Evolutionary conservation across 1,284 basidiomycete species (phyloP).

Genomic region (Tylopilus orsonianus): DNA sequence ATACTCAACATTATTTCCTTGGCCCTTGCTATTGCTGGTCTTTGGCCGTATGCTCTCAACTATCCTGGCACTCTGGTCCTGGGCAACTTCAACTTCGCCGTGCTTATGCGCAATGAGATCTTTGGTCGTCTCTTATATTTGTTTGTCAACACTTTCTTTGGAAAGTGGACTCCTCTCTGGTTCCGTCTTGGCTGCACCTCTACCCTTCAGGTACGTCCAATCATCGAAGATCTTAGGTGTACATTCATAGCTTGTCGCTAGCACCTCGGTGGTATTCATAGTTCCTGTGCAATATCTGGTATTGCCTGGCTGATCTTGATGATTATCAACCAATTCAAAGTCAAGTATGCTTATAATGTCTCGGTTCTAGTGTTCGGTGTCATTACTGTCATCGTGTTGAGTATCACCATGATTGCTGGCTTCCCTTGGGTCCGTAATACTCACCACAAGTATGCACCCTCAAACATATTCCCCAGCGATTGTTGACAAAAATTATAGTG

Average conservation of each 20-base stretch:
- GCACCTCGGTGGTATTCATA: constrained; percentile 77
- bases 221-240: background rate
- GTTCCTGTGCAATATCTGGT: constrained; percentile 70
- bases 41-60: constrained; percentile 59
- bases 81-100: constrained; percentile 52
- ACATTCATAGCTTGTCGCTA: constrained; percentile 31
- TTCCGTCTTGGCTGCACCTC: constrained; percentile 65
- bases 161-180: constrained; percentile 75
- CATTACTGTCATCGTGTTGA: constrained; percentile 52
- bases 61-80: constrained; percentile 63
- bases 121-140: constrained; percentile 54
- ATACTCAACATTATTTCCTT: constrained; percentile 60
- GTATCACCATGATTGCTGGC: constrained; percentile 55
- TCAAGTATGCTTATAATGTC: constrained; percentile 47
- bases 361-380: constrained; percentile 59
- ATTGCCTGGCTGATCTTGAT: constrained; percentile 64
- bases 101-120: constrained; percentile 58
- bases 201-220: constrained; percentile 52
- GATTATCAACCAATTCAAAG: constrained; percentile 52
- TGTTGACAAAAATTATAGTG: constrained; percentile 37
- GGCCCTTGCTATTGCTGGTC: constrained; percentile 57
- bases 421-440: constrained; percentile 74
- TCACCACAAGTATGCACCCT: constrained; percentile 65
- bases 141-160: constrained; percentile 52
- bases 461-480: background rate